Evolutionary conservation across 2,329 filamentous ascomycete species (phyloP).

Genomic region (Aspergillus fumigatus): DNA sequence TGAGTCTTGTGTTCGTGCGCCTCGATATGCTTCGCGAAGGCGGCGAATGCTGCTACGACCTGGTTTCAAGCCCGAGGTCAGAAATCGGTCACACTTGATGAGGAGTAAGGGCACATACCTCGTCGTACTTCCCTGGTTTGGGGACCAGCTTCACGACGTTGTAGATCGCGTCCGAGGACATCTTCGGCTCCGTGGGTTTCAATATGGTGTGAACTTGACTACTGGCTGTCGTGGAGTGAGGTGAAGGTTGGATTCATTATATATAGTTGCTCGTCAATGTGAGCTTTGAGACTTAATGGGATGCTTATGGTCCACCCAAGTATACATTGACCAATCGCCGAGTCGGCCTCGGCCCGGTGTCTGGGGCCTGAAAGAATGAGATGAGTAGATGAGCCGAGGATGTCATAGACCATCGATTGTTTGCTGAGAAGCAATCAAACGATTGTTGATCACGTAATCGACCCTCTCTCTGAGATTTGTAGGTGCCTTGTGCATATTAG

Average conservation of each 20-base stretch:
- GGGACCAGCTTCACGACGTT: conserved; percentile 19
- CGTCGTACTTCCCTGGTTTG: conserved; percentile 14
- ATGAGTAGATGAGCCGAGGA: conserved; percentile 1
- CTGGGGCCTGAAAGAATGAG: neutral
- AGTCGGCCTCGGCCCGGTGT: neutral
- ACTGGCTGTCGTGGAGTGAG: neutral
- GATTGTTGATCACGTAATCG: neutral
- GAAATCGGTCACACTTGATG: neutral
- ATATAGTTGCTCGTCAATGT: neutral
- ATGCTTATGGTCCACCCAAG: neutral
- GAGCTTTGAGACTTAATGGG: neutral
- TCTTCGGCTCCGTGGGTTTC: neutral
- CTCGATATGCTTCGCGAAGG: conserved; percentile 13
- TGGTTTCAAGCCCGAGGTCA: neutral
- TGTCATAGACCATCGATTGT: neutral
- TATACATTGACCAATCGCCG: neutral
- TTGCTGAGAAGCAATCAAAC: neutral
- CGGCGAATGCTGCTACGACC: conserved; percentile 15
- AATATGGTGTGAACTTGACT: neutral
- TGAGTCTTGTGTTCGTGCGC: conserved; percentile 16
- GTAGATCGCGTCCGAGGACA: conserved; percentile 12
- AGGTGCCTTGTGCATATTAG: neutral
- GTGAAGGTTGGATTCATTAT: neutral
- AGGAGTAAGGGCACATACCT: conserved; percentile 6
- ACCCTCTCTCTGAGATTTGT: neutral